phyloP scores from a whole-genome alignment of 768 basidiomycete genomes.

The Galerina marginata region DNA sequence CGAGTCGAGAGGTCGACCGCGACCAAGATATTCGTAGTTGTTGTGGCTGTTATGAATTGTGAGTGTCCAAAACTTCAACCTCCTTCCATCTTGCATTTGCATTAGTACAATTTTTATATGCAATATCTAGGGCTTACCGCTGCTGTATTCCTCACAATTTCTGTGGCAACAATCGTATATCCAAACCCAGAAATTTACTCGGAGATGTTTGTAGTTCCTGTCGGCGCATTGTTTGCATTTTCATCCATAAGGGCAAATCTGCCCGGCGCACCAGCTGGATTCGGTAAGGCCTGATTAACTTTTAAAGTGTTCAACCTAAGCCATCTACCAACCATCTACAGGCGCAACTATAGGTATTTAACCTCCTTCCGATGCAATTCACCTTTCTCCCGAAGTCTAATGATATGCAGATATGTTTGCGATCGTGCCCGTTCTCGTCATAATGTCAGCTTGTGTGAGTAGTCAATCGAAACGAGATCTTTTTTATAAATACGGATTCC shows the following conservation, averaged over 20 bases:
- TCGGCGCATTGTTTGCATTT: conserved; percentile 30
- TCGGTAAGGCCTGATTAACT: conserved; percentile 23
- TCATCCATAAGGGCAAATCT: conserved; percentile 26
- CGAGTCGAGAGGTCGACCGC: conserved; percentile 8
- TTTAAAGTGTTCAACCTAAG: neutral
- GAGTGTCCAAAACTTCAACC: neutral
- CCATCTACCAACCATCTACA: neutral
- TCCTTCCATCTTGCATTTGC: too few species aligned
- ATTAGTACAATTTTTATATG: too few species aligned
- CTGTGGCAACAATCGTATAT: conserved; percentile 12
- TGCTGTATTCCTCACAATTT: conserved; percentile 11
- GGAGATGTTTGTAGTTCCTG: conserved; percentile 27
- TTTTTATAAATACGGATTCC: neutral
- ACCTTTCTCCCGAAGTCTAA: neutral
- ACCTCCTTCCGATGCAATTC: too few species aligned
- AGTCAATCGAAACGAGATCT: neutral
- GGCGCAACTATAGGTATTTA: conserved; percentile 15
- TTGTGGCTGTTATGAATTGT: conserved; percentile 17
- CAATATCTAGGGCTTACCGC: conserved; percentile 14
- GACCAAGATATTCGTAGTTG: conserved; percentile 11
- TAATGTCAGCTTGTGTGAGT: conserved; percentile 20
- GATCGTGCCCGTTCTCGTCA: conserved; percentile 21
- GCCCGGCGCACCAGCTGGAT: conserved; percentile 28
- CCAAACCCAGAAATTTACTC: conserved; percentile 14
- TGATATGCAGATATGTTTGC: conserved; percentile 15